These are phyloP conservation scores for Rhodotorula sphaerocarpa DNA, from an alignment of 768 basidiomycete species.

Conservation along the genomic window DNA sequence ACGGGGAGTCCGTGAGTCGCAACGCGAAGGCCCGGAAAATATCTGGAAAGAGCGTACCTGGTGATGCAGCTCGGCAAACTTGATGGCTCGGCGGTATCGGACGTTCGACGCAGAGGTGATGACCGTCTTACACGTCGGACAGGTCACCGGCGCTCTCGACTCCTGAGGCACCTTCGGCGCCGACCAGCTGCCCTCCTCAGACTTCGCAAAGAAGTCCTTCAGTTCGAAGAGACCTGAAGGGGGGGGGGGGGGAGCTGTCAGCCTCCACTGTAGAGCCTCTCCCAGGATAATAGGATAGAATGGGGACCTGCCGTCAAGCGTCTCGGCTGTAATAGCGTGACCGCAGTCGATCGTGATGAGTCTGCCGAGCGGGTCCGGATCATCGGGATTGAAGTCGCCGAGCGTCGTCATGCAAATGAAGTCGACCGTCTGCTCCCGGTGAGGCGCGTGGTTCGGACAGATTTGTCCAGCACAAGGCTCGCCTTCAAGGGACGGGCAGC, in stretches of 20 bases:
- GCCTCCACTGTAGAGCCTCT: too few species aligned
- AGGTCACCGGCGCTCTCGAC: constrained; percentile 38
- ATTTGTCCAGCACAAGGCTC: too few species aligned
- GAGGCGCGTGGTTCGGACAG: constrained; percentile 8
- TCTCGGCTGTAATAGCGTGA: constrained; percentile 64
- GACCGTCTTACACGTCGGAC: constrained; percentile 54
- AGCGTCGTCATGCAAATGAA: constrained; percentile 53
- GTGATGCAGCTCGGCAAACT: constrained; percentile 59
- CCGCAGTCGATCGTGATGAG: constrained; percentile 57
- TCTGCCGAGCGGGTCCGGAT: constrained; percentile 44
- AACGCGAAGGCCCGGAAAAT: too few species aligned
- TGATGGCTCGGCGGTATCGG: constrained; percentile 57
- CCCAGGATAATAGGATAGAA: constrained; percentile 46
- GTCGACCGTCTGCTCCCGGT: constrained; percentile 52
- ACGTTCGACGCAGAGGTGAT: constrained; percentile 49
- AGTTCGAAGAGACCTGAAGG: too few species aligned
- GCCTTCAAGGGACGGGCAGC: too few species aligned
- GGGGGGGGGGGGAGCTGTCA: too few species aligned
- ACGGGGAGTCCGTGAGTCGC: too few species aligned
- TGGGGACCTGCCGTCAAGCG: constrained; percentile 52
- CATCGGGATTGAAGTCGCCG: constrained; percentile 49
- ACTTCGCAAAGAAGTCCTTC: too few species aligned
- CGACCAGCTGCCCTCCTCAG: too few species aligned
- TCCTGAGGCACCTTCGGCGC: too few species aligned
- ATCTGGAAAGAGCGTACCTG: constrained; percentile 13